A percentile compares a stretch with the other conserved stretches of the same genome.
Conservation (phyloP, 2,329 filamentous ascomycete genomes). For the Fusarium tanahbumbuense region DNA sequence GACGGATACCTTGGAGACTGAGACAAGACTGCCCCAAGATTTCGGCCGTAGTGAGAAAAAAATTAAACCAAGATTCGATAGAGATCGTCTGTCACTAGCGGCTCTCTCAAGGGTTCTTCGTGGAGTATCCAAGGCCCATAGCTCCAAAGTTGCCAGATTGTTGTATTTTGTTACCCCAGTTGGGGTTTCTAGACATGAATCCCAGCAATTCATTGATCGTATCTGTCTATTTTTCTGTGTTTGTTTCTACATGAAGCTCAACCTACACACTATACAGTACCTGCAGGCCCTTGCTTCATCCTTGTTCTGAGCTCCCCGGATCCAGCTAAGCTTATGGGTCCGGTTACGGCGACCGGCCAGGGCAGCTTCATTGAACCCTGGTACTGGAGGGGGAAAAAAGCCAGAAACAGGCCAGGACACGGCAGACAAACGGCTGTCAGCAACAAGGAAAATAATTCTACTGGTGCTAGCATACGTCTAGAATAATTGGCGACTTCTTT, state of each 20-base stretch:
- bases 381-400: background rate
- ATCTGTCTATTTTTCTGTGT: background rate
- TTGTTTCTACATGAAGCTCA: background rate
- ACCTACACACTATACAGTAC: background rate
- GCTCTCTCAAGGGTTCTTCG: conserved; percentile 14
- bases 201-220: background rate
- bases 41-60: conserved; percentile 36
- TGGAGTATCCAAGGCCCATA: conserved; percentile 21
- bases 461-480: conserved; percentile 26
- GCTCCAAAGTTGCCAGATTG: background rate
- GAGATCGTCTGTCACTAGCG: conserved; percentile 33
- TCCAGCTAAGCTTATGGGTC: conserved; percentile 33
- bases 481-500: conserved; percentile 21
- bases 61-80: conserved; percentile 34
- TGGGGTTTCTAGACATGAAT: background rate
- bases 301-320: conserved; percentile 34
- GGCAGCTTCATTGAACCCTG: conserved; percentile 8
- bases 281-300: conserved; percentile 20
- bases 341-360: conserved; percentile 21
- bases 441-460: conserved; percentile 26
- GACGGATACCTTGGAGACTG: conserved; percentile 1
- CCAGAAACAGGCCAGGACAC: conserved; percentile 7
- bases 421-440: conserved; percentile 19
- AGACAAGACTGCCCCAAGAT: conserved; percentile 39
- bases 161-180: conserved; percentile 1